Evolutionary conservation across 768 basidiomycete genomes (phyloP), one percentile per base, ranked within the genome.

Genomic region (Naganishia friedmannii): DNA sequence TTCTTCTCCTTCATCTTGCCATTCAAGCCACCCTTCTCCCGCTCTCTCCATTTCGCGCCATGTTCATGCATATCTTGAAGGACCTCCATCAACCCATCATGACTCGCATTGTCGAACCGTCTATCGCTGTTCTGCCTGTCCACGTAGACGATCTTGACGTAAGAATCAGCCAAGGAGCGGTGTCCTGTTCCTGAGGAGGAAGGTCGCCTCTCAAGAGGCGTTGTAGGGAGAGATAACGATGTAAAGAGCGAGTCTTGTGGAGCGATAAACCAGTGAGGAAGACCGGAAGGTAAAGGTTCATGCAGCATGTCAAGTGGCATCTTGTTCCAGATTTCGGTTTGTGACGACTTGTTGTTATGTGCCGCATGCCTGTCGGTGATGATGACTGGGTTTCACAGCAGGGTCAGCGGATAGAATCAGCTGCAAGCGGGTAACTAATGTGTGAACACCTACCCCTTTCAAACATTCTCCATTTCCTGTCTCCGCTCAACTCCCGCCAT

Each of bases 131-230:
- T 80, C 79, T 91, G 90, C 37, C 91, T 84, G 68, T 85, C 86
- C 70, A 92, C 86, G 74, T 92, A 92, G 12, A 88, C 88, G 70
- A 91, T 86, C 65, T 73, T 73, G 34, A 73, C 67, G 45, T 65
- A 31, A 3, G 53, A 53, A 8, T 69, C 46, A 15, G n/a, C 45
- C 23, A 69, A 12, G 6, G 65, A 48, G 17, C 67, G 63, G 17
- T 39, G 46, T 6, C 48, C 58, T 66, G n/a, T 45, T 31, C 73
- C 69, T 15, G 65, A 48, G 21, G 57, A 58, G 3, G 57, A 58
- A 34, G 57, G 57, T 7, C 31, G 32, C n/a, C 57, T 31, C n/a
- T 58, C 57, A 55, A 68, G 15, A 29, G 72, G 69, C 53, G 72
- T 39, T 65, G 73, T 45, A 21, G 37, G 45, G 23, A 67, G 48